Conservation (phyloP, 352 stramenopile species). For the Phytophthora uliginosa region DNA sequence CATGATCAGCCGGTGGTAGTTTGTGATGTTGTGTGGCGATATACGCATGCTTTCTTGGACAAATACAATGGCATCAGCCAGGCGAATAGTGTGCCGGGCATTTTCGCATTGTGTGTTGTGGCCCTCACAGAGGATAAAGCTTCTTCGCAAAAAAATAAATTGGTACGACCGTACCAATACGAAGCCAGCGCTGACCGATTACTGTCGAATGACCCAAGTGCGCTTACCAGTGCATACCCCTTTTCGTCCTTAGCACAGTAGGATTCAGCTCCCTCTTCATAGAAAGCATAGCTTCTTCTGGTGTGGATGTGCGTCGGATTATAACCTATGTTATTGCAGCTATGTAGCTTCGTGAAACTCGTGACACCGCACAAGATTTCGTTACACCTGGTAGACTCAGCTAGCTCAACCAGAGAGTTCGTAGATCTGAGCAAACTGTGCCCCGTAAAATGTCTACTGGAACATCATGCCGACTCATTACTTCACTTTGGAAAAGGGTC, state of each 20-base stretch:
- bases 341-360: too few species aligned
- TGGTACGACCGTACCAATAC: conserved; percentile 29
- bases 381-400: too few species aligned
- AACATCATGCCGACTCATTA: too few species aligned
- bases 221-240: conserved; percentile 7
- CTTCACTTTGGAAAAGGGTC: too few species aligned
- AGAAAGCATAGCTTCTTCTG: conserved; percentile 29
- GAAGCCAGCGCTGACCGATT: conserved; percentile 23
- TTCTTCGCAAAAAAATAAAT: conserved; percentile 16
- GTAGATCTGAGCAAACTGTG: too few species aligned
- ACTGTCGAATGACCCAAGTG: conserved; percentile 20
- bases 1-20: conserved; percentile 26
- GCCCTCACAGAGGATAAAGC: conserved; percentile 17
- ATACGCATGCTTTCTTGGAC: conserved; percentile 33
- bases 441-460: too few species aligned
- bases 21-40: conserved; percentile 25
- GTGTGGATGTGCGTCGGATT: too few species aligned
- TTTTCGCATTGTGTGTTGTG: conserved; percentile 10
- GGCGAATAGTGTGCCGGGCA: background rate
- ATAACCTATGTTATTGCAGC: too few species aligned
- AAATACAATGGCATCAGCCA: conserved; percentile 25
- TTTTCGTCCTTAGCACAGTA: conserved; percentile 27
- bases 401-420: too few species aligned
- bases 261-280: conserved; percentile 22
- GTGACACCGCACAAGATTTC: too few species aligned